phyloP scores from a whole-genome alignment of 306 rosid genomes.

The Carpinus fangiana region DNA sequence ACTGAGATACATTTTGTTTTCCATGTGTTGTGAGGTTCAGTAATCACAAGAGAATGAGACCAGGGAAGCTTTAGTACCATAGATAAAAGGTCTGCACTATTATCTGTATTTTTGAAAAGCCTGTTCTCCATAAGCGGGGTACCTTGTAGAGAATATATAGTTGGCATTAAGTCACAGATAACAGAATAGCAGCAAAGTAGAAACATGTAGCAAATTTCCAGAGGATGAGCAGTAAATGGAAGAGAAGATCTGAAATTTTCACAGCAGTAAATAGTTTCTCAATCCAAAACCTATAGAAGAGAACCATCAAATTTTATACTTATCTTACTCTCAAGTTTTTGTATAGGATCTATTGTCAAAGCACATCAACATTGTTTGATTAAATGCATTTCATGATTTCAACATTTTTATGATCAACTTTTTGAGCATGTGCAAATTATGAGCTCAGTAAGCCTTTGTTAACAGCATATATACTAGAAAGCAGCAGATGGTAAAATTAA shows the following conservation, averaged over 20 bases:
- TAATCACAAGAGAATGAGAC: constrained; percentile 51
- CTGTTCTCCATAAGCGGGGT: constrained; percentile 39
- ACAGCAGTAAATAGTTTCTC: neutral
- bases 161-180: constrained; percentile 19
- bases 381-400: neutral
- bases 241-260: constrained; percentile 21
- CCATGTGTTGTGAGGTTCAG: constrained; percentile 46
- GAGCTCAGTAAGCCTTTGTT: neutral
- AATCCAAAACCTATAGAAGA: neutral
- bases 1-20: constrained; percentile 67
- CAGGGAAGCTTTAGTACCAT: constrained; percentile 85
- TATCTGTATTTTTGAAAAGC: constrained; percentile 34
- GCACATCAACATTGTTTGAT: neutral
- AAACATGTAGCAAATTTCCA: constrained; percentile 2
- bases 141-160: constrained; percentile 48
- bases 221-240: constrained; percentile 11
- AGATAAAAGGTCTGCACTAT: constrained; percentile 39
- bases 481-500: neutral
- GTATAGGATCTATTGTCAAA: neutral
- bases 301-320: constrained; percentile 1
- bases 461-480: neutral
- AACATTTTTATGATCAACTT: neutral
- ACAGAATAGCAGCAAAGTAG: constrained; percentile 30
- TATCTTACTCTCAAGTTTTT: neutral
- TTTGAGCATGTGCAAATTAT: neutral